Evolutionary conservation across 345 rosid species (phyloP), one percentile per base, ranked within the genome.

Genomic region (Anastatica hierochuntica): DNA sequence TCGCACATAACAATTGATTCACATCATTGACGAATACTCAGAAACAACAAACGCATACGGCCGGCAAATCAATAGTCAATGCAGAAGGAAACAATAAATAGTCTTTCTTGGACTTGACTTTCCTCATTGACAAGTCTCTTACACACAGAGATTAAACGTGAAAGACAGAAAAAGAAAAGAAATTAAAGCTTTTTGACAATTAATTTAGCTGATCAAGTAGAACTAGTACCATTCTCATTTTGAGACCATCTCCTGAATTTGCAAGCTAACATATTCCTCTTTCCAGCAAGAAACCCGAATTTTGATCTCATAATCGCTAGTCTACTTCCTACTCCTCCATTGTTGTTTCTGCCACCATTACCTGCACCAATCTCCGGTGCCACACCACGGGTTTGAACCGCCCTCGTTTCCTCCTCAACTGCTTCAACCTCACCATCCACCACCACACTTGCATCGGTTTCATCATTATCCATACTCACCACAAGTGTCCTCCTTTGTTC

Each of bases 381-480:
- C 9, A 8, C 53, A 11, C 31, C 60, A 80, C 88, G 56, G 78
- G 73, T 74, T 82, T 84, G 58, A 74, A 7, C 51, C 23, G 14
- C 71, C 8, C 86, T 76, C 1, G 77, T 47, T 71, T 82, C 92
- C 72, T 80, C 95, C 2, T 71, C 73, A 17, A 51, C 57, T n/a
- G 63, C n/a, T 2, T 53, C 66, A 56, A 39, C 41, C 53, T 70
- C 67, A 42, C 64, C 69, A 1, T 80, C 62, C 0, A 80, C 58
- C 19, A 19, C 70, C 0, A 18, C 41, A 8, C 16, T 11, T 2
- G 57, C 26, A 13, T 60, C 72, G 0, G 66, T 34, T 24, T 74
- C 82, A 2, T 70, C 58, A 16, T 47, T 56, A 68, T 87, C 95
- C 78, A 87, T 69, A 58, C 78, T 79, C 51, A 90, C 76, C 40